Conservation (phyloP, 2,329 filamentous ascomycete genomes). For the Aureobasidium sp. region DNA sequence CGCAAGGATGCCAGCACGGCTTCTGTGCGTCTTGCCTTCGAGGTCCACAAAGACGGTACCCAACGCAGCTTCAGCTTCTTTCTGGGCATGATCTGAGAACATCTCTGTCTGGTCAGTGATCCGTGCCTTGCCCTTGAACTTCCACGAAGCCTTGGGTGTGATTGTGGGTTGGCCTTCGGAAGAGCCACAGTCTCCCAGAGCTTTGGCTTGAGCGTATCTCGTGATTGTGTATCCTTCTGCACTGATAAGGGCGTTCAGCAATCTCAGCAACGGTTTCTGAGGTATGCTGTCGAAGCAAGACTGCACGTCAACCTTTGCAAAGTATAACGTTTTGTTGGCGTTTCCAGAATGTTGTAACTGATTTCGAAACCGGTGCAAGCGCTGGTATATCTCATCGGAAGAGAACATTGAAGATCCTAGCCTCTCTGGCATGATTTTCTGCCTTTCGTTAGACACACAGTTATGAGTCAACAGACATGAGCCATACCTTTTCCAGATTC, state of each 20-base stretch:
- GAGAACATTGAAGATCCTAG: constrained; percentile 79
- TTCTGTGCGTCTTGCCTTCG: constrained; percentile 48
- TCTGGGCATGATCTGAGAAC: constrained; percentile 23
- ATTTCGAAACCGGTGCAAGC: constrained; percentile 60
- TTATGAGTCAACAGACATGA: too few relatives aligned
- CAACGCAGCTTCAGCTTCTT: constrained; percentile 30
- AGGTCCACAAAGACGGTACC: constrained; percentile 73
- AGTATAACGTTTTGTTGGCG: constrained; percentile 52
- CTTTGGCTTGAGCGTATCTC: constrained; percentile 65
- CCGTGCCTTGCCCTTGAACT: constrained; percentile 33
- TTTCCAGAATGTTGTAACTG: constrained; percentile 31
- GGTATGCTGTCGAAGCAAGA: constrained; percentile 95
- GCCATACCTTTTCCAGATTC: constrained; percentile 64
- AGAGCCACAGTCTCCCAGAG: constrained; percentile 28
- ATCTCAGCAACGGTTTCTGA: constrained; percentile 59
- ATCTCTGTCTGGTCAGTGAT: constrained; percentile 22
- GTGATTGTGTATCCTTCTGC: constrained; percentile 58
- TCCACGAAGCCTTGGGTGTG: constrained; percentile 29
- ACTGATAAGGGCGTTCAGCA: constrained; percentile 52
- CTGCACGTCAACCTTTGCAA: constrained; percentile 86
- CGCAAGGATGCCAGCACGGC: constrained; percentile 52
- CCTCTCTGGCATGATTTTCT: constrained; percentile 38
- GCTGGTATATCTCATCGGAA: constrained; percentile 67
- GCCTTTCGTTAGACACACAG: not conserved
- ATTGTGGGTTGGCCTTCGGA: constrained; percentile 25